phyloP scores from a whole-genome alignment of 2,329 filamentous ascomycete species.

The Penicillium glabrum region DNA sequence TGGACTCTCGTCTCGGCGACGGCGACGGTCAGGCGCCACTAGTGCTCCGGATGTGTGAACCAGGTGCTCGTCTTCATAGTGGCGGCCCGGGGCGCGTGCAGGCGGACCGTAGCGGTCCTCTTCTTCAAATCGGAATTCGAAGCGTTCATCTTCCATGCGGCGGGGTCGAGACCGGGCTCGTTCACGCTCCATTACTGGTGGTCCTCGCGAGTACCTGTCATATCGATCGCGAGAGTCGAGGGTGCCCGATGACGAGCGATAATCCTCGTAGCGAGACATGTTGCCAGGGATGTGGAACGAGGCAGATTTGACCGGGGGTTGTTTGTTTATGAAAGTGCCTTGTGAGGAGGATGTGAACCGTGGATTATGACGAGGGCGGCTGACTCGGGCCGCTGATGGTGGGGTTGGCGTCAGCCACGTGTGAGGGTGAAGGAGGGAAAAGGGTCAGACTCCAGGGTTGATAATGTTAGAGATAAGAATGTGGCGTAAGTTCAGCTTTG shows the following conservation, averaged over 20 bases:
- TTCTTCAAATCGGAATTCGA: slow-evolving; percentile 5
- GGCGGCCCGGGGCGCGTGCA: slow-evolving; percentile 33
- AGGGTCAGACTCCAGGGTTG: background rate
- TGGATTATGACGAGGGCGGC: slow-evolving; percentile 28
- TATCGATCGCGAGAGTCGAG: slow-evolving; percentile 43
- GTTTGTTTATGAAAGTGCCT: slow-evolving; percentile 1
- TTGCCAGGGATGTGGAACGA: slow-evolving; percentile 1
- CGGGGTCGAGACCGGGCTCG: slow-evolving; percentile 37
- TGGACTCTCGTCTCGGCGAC: slow-evolving; percentile 53
- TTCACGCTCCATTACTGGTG: slow-evolving; percentile 37
- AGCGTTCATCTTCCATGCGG: slow-evolving; percentile 20
- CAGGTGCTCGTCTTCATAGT: slow-evolving; percentile 44
- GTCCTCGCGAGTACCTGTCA: slow-evolving; percentile 39
- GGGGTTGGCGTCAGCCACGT: slow-evolving; percentile 25
- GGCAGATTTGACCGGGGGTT: slow-evolving; percentile 3
- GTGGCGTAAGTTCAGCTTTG: background rate
- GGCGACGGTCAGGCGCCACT: slow-evolving; percentile 57
- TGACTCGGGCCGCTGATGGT: slow-evolving; percentile 34
- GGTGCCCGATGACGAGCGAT: slow-evolving; percentile 34
- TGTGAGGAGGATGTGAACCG: background rate
- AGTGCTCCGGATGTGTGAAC: slow-evolving; percentile 51
- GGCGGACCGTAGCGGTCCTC: slow-evolving; percentile 40
- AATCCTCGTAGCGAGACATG: slow-evolving; percentile 42
- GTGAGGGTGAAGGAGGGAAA: background rate
- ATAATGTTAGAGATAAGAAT: background rate